A percentile compares a stretch with the other conserved stretches of the same genome.
phyloP scores from a whole-genome alignment of 345 rosid genomes.

The Populus tremula region DNA sequence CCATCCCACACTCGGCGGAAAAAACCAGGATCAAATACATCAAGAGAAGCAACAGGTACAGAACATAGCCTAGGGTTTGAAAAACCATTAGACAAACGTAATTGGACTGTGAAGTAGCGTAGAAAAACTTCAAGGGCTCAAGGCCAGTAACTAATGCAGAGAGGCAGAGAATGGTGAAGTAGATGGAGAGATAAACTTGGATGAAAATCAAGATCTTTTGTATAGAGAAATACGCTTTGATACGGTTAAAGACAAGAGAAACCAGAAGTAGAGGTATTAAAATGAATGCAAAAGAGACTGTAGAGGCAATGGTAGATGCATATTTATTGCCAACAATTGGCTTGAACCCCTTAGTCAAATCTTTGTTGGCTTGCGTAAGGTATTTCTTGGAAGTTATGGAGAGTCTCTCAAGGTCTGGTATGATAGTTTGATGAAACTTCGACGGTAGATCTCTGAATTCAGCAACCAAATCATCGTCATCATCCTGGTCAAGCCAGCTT shows the following conservation, averaged over 20 bases:
- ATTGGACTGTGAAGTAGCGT: conserved; percentile 67
- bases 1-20: conserved; percentile 62
- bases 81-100: conserved; percentile 71
- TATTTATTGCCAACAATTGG: conserved; percentile 73
- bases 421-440: conserved; percentile 61
- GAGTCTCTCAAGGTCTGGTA: conserved; percentile 83
- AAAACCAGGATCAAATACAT: conserved; percentile 77
- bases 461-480: conserved; percentile 54
- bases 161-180: conserved; percentile 79
- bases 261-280: conserved; percentile 73
- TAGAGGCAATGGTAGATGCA: conserved; percentile 66
- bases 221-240: conserved; percentile 86
- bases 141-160: conserved; percentile 72
- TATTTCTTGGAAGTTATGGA: conserved; percentile 71
- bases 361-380: conserved; percentile 70
- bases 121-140: conserved; percentile 81
- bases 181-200: conserved; percentile 90
- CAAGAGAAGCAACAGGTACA: conserved; percentile 70
- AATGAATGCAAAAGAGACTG: conserved; percentile 63
- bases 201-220: conserved; percentile 75
- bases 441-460: conserved; percentile 78
- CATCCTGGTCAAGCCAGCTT: conserved; percentile 58
- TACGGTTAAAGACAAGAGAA: conserved; percentile 63
- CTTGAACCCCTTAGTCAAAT: conserved; percentile 75
- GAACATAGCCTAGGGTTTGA: conserved; percentile 70